Evolutionary conservation across 2,329 filamentous ascomycete species (phyloP).

Genomic region (Claviceps arundinis): DNA sequence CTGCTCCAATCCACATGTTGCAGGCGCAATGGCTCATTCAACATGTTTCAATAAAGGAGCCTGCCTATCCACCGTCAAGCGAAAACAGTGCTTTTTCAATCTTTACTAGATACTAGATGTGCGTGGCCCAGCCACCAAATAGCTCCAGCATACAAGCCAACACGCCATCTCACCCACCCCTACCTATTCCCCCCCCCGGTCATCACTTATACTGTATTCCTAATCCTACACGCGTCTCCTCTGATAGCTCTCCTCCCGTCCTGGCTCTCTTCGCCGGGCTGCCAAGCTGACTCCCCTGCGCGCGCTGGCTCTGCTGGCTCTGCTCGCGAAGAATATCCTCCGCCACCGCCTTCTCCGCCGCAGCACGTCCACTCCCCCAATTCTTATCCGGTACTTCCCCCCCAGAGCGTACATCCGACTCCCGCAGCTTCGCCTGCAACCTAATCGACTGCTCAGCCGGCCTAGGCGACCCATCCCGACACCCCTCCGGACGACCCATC

Average conservation of each 20-base stretch:
- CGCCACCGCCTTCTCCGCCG: slow-evolving; percentile 8
- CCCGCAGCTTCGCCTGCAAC: slow-evolving; percentile 37
- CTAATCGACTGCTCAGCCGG: slow-evolving; percentile 30
- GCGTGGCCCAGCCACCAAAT: too few relatives aligned
- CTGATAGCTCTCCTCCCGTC: slow-evolving; percentile 20
- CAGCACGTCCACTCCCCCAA: slow-evolving; percentile 28
- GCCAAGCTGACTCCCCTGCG: slow-evolving; percentile 20
- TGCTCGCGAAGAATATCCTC: too few relatives aligned
- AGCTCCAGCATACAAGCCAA: too few relatives aligned
- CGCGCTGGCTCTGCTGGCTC: slow-evolving; percentile 20
- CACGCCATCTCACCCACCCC: too few relatives aligned
- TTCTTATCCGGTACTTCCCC: slow-evolving; percentile 35
- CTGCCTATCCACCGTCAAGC: too few relatives aligned
- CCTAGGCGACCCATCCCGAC: slow-evolving; percentile 30
- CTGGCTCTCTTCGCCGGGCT: slow-evolving; percentile 37
- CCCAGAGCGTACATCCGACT: slow-evolving; percentile 20
- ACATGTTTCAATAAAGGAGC: too few relatives aligned
- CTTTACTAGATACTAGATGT: too few relatives aligned
- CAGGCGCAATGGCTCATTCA: too few relatives aligned
- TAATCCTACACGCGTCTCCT: slow-evolving; percentile 31
- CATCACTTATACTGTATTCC: slow-evolving; percentile 33
- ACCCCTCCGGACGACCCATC: slow-evolving; percentile 28
- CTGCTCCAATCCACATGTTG: too few relatives aligned
- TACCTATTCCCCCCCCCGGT: slow-evolving; percentile 9
- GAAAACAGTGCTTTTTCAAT: too few relatives aligned